Evolutionary conservation across 1,284 basidiomycete genomes (phyloP), one percentile per base, ranked within the genome.

Genomic region (Apiotrichum siamense): DNA sequence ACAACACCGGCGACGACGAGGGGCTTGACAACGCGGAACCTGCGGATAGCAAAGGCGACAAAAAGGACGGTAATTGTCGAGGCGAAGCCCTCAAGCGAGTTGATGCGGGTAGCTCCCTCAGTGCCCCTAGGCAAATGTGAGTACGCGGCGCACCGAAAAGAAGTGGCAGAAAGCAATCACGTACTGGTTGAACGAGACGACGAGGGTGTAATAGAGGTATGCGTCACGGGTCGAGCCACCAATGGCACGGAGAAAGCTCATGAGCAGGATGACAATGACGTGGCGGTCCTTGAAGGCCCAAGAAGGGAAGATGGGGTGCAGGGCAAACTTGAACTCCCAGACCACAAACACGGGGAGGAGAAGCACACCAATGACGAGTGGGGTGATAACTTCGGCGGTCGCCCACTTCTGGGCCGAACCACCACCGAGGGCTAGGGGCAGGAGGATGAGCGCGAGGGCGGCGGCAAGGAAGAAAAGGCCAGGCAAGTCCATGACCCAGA

Each of bases 401-500:
- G 53, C 47, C 73, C 75, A 76, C 27, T 58, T 55, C 20, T 52
- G 50, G 13, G 46, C 55, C 0, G 55, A 43, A 12, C 70, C 68
- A 1, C 71, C 72, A 1, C 74, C 75, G 27, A 76, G 64, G 6
- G 73, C 72, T 50, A 76, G 65, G 0, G 75, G 75, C 0, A 75
- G 58, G 9, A 76, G 63, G 52, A 76, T 70, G 15, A 74, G 60
- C 3, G 65, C 61, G 29, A 75, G 65, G 3, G 62, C 54, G 4
- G 64, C 72, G 18, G 69, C 67, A 24, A 74, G 50, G 25, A 77
- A 59, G 43, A 74, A 55, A 29, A 75, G 58, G 23, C 75, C 75
- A 26, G 72, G 54, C 25, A 75, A 33, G 53, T 76, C 75, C 23
- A 75, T 60, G 45, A 74, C 67, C 73, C 73, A 75, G 64, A 76